Conservation (phyloP, 75 land plant species). For the Pinus tabuliformis region DNA sequence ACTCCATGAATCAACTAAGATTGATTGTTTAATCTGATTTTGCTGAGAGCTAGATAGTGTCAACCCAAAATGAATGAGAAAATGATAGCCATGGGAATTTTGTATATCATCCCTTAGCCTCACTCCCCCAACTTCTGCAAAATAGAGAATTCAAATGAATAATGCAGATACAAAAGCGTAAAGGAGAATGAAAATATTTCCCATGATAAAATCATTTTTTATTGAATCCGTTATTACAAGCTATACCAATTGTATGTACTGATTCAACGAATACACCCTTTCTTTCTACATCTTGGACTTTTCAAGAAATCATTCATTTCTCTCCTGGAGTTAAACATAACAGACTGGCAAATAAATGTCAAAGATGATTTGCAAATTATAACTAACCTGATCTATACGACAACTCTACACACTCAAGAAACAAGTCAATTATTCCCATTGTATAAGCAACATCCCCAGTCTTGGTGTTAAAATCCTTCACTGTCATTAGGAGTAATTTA, state of each 20-base stretch:
- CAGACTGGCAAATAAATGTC: not conserved
- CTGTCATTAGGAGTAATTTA: slow-evolving; percentile 78
- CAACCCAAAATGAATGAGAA: slow-evolving; percentile 81
- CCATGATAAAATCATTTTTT: not conserved
- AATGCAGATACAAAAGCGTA: slow-evolving; percentile 1
- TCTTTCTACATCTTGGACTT: not conserved
- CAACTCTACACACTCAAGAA: slow-evolving; percentile 83
- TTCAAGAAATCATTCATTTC: not conserved
- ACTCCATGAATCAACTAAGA: not conserved
- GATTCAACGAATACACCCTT: not conserved
- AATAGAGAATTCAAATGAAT: not conserved
- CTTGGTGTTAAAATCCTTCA: slow-evolving; percentile 76
- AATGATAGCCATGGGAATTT: slow-evolving; percentile 97
- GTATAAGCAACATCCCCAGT: slow-evolving; percentile 83
- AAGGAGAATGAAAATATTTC: not conserved
- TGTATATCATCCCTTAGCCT: slow-evolving; percentile 87
- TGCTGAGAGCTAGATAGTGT: slow-evolving; percentile 37
- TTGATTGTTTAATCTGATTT: slow-evolving; percentile 20
- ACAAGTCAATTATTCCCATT: slow-evolving; percentile 86
- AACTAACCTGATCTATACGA: slow-evolving; percentile 84
- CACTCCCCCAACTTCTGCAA: slow-evolving; percentile 76
- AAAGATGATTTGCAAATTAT: not conserved
- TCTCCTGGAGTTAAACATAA: not conserved
- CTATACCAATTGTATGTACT: not conserved
- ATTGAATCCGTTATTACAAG: not conserved